Percentiles rank a stretch among this genome's conserved stretches.
phyloP scores from a whole-genome alignment of 2,329 filamentous ascomycete genomes.

The Myotisia sp. region DNA sequence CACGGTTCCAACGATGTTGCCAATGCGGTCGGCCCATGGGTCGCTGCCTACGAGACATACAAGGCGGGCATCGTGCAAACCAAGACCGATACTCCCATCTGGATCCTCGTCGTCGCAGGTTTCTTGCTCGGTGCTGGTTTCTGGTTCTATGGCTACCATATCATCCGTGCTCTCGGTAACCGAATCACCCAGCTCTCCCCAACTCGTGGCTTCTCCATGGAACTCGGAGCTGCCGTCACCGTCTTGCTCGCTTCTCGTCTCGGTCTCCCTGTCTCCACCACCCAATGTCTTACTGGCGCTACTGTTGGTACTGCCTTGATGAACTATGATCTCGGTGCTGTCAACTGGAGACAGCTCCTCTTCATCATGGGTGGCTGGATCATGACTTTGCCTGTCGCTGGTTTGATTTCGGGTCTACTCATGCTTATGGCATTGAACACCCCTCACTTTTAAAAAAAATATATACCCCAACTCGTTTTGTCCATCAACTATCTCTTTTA shows the following conservation, averaged over 20 bases:
- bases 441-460: slow-evolving; percentile 24
- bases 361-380: slow-evolving; percentile 34
- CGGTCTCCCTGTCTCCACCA: slow-evolving; percentile 25
- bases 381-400: slow-evolving; percentile 31
- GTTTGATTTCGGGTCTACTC: slow-evolving; percentile 26
- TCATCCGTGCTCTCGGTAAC: slow-evolving; percentile 29
- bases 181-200: slow-evolving; percentile 29
- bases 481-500: not conserved
- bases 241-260: slow-evolving; percentile 24
- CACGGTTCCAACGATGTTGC: slow-evolving; percentile 34
- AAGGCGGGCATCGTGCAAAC: slow-evolving; percentile 19
- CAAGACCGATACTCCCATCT: slow-evolving; percentile 24
- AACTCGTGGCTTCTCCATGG: slow-evolving; percentile 25
- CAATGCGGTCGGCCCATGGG: slow-evolving; percentile 31
- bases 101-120: slow-evolving; percentile 27
- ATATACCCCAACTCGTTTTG: not conserved
- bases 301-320: slow-evolving; percentile 25
- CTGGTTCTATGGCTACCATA: slow-evolving; percentile 30
- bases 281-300: slow-evolving; percentile 25
- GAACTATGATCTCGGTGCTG: slow-evolving; percentile 26
- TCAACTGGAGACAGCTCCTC: slow-evolving; percentile 32
- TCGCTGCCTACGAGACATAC: slow-evolving; percentile 26
- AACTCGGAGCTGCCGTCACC: slow-evolving; percentile 29
- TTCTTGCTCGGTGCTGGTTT: slow-evolving; percentile 28
- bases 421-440: slow-evolving; percentile 31